Evolutionary conservation across 768 basidiomycete genomes (phyloP).

Genomic region (Hericium alpestre): DNA sequence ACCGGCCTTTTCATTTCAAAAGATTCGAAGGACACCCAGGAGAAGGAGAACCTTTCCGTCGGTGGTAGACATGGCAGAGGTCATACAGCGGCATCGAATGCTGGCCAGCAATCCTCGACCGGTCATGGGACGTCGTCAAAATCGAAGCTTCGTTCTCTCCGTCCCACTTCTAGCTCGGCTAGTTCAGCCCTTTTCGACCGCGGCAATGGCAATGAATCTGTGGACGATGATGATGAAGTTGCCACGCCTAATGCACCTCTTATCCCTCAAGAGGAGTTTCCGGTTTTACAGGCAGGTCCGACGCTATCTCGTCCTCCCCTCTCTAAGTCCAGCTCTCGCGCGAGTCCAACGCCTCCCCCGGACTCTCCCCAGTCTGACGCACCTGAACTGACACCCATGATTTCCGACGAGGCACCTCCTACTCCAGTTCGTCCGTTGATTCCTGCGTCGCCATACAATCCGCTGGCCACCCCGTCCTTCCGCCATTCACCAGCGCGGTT

Average conservation of each 20-base stretch:
- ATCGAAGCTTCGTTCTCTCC: slow-evolving; percentile 13
- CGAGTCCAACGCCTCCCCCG: slow-evolving; percentile 13
- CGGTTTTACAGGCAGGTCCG: slow-evolving; percentile 6
- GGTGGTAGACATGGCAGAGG: slow-evolving; percentile 11
- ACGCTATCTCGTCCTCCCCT: slow-evolving; percentile 7
- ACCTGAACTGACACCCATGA: background rate
- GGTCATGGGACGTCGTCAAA: slow-evolving; percentile 1
- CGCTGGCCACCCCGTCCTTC: slow-evolving; percentile 63
- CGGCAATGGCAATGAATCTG: slow-evolving; percentile 7
- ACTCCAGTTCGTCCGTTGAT: slow-evolving; percentile 21
- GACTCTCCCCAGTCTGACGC: slow-evolving; percentile 10
- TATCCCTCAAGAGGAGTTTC: slow-evolving; percentile 11
- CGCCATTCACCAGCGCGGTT: slow-evolving; percentile 66
- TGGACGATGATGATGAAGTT: slow-evolving; percentile 7
- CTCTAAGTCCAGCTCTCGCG: slow-evolving; percentile 5
- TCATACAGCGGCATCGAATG: background rate
- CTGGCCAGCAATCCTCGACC: background rate
- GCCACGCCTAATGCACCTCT: slow-evolving; percentile 8
- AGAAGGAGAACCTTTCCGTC: slow-evolving; percentile 31
- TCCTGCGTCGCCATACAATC: slow-evolving; percentile 69
- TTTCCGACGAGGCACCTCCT: slow-evolving; percentile 15
- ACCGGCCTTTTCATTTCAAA: background rate
- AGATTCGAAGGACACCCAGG: slow-evolving; percentile 48
- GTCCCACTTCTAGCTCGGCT: slow-evolving; percentile 8
- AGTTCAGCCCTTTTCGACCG: slow-evolving; percentile 9